These are phyloP conservation scores for Aspergillus sp. DNA, from an alignment of 2,329 filamentous ascomycete genomes.

Conservation along the genomic window DNA sequence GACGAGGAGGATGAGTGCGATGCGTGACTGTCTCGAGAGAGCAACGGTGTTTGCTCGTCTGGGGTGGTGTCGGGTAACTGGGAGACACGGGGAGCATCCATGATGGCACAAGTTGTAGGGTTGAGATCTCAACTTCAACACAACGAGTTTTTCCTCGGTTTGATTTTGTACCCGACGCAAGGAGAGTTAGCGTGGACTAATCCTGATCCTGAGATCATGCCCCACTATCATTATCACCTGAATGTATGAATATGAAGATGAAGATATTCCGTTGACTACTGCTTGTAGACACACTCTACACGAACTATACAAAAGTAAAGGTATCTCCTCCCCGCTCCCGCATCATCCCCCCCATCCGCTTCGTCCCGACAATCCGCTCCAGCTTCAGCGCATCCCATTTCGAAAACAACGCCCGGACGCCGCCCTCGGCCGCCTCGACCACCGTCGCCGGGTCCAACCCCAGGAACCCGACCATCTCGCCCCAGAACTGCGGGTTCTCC, in stretches of 20 bases:
- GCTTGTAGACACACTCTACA: neutral
- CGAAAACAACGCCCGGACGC: constrained; percentile 67
- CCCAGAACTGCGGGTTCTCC: constrained; percentile 67
- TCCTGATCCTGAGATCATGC: too few relatives aligned
- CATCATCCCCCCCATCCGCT: constrained; percentile 80
- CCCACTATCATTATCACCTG: too few relatives aligned
- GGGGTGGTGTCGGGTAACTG: too few relatives aligned
- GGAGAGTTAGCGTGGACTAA: too few relatives aligned
- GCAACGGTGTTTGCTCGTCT: neutral
- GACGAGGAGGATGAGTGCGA: too few relatives aligned
- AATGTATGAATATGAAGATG: neutral
- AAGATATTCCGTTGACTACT: too few relatives aligned
- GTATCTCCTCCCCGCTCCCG: constrained; percentile 77
- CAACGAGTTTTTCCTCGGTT: too few relatives aligned
- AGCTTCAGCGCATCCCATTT: constrained; percentile 87
- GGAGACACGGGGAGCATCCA: too few relatives aligned
- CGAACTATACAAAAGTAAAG: constrained; percentile 81
- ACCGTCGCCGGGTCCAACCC: constrained; percentile 47
- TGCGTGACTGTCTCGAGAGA: too few relatives aligned
- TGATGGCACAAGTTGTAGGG: too few relatives aligned
- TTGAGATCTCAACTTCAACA: too few relatives aligned
- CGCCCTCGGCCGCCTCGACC: constrained; percentile 57
- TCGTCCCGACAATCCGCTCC: constrained; percentile 81
- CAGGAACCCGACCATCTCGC: constrained; percentile 43
- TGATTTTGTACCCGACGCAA: too few relatives aligned